Percentiles rank a stretch among this genome's conserved stretches.
Conservation (phyloP, 2,329 filamentous ascomycete genomes). For the Colletotrichum sp. region DNA sequence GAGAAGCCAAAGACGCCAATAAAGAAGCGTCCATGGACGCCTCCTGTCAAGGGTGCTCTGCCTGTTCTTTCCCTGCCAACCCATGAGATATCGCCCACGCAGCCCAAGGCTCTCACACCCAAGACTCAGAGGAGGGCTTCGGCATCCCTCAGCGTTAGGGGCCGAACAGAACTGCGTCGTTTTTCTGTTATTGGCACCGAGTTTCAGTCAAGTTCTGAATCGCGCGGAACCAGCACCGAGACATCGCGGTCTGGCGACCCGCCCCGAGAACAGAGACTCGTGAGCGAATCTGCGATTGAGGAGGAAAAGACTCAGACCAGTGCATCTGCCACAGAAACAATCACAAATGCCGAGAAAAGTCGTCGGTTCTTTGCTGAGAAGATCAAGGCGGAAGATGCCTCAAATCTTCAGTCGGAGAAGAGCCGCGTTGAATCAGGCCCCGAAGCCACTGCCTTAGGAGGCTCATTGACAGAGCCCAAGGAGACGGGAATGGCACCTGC, state of each 20-base stretch:
- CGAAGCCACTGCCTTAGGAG: neutral
- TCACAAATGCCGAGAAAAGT: neutral
- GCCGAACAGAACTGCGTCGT: slow-evolving; percentile 8
- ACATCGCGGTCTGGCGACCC: neutral
- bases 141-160: neutral
- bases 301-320: neutral
- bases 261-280: neutral
- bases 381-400: neutral
- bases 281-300: neutral
- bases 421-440: neutral
- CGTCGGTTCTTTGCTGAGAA: neutral
- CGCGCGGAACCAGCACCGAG: neutral
- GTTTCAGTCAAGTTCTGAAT: neutral
- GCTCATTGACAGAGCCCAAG: neutral
- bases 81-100: slow-evolving; percentile 29
- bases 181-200: slow-evolving; percentile 14
- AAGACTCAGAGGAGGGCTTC: slow-evolving; percentile 8
- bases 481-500: neutral
- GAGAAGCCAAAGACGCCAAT: slow-evolving; percentile 69
- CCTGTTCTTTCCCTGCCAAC: slow-evolving; percentile 42
- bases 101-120: slow-evolving; percentile 10
- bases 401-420: neutral
- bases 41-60: slow-evolving; percentile 39
- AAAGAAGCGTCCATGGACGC: slow-evolving; percentile 72
- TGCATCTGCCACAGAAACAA: neutral